Base-by-base conservation (phyloP, 176 grass and related monocot genomes). In the Puccinellia tenuiflora region DNA sequence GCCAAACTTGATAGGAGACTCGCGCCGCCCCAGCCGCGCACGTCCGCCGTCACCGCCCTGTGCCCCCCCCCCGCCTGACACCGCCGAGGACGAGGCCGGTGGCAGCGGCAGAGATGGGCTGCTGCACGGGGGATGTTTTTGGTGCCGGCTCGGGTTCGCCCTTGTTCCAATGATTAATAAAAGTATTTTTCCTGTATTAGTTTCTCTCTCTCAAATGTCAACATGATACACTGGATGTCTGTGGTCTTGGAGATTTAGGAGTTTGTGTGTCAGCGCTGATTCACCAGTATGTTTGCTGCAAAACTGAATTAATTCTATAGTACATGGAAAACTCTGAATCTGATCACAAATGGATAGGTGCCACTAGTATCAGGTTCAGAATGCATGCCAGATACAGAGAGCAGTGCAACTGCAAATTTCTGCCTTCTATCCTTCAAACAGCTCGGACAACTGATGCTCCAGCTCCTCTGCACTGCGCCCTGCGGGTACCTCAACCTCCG, bases 341-440 rank as follows among this genome's bases (percentile, higher is more conserved):
- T 7, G 25, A 10, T 15, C 7, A 8, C 50, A 54, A 43, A 54
- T 34, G 20, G 18, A 53, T 20, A 51, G 25, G 8, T 16, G 15
- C 45, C 55, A 45, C 29, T 33, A 9, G 10, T 45, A 47, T 31
- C 22, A 62, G 25, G 1, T 45, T 29, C 5, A n/a, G n/a, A n/a
- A n/a, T n/a, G n/a, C n/a, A n/a, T n/a, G n/a, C n/a, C n/a, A n/a
- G n/a, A n/a, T n/a, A n/a, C n/a, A n/a, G n/a, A 62, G 9, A 45
- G 25, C 2, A 46, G 22, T 21, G 22, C 53, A 40, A 26, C 1
- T 3, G 28, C 20, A 21, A 2, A 62, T 63, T 50, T 18, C 3
- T 34, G 9, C 68, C 30, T 10, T 20, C 77, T 88, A 85, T 2
- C 82, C 87, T 62, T 89, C 82, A 12, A 89, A 89, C 30, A 85